Evolutionary conservation across 495 filamentous ascomycete species (phyloP), one percentile per base, ranked within the genome.

Genomic region (Hyaloscypha variabilis): DNA sequence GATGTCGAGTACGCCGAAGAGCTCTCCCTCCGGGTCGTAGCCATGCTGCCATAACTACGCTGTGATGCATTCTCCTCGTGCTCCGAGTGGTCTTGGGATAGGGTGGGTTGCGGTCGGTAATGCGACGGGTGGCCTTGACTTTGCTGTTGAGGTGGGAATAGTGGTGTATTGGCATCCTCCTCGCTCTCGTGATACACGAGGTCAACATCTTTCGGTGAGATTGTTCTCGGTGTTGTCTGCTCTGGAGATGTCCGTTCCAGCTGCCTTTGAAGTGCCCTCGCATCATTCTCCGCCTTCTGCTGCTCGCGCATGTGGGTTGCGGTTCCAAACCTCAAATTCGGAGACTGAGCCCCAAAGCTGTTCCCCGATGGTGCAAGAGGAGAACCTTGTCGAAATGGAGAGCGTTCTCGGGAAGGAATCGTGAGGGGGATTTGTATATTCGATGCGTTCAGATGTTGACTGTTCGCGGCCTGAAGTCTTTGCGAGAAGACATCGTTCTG

Each of bases 141-240:
- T 69, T 69, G 58, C 24, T 64, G 39, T 57, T 83, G 68, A 74
- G 73, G 74, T 31, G 90, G 86, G 76, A 93, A 94, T 31, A 96
- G 76, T 39, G 91, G 86, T 68, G 89, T 83, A 63, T 84, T 83
- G 8, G 84, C 77, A 60, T 90, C 89, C 0, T 89, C 90, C 17
- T 90, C 87, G 8, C 83, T 76, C 51, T 93, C 90, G 62, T 89
- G 82, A 74, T 92, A 97, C 28, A 97, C 94, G 64, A 96, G 79
- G 65, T 94, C 74, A 5, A 93, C 92, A 71, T 98, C 95, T 80
- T 97, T 96, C 31, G 95, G 95, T 17, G 95, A 99, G 59, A 99
- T 97, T 6, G 96, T 97, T 73, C 91, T 91, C 0, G 91, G 88
- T 14, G 87, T 87, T 65, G 79, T 73, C 8, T 80, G 76, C 23